Evolutionary conservation across 108 stramenopile genomes (phyloP), one percentile per base, ranked within the genome.

Genomic region (Stephanodiscus minutulus): DNA sequence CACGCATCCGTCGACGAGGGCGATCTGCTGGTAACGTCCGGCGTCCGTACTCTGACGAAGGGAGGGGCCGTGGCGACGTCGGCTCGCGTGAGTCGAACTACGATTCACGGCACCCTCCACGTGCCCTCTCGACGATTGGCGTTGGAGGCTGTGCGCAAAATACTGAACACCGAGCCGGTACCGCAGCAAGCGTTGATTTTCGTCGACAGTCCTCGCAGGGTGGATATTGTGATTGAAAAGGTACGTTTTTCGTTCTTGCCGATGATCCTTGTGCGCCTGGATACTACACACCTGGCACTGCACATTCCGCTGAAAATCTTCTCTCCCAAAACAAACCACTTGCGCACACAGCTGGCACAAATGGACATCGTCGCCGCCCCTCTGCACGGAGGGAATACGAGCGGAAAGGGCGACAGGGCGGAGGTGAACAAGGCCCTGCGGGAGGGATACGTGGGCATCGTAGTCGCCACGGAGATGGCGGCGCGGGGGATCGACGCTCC

Each of bases 401-500:
- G 85, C 70, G 90, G 88, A 53, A 95, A 95, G 76, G 81, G 81
- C 44, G 94, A 95, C 58, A 83, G 94, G n/a, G 86, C 90, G 0
- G 88, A 95, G 81, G 94, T 95, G 0, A 85, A 73, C 82, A 87
- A 87, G 47, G 91, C 91, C 0, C 60, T 95, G 35, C 85, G 94
- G 27, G 91, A 91, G 53, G 94, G 94, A 24, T 85, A 85, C 43
- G 90, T 95, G 31, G 94, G 94, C 9, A 79, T 90, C 25, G 94
- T 95, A 47, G 94, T 95, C 6, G 88, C 89, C 43, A 95, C 94
- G 1, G 94, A 95, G 80, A 66, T 95, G 73, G 94, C 94, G 6
- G 94, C 94, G 52, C 82, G 94, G 25, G 94, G 94, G 3, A 64
- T 92, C 10, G 94, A 95, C 78, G 94, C 91, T n/a, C 91, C 91